Evolutionary conservation across 2,329 filamentous ascomycete species (phyloP).

Genomic region (Ophiostoma montium): DNA sequence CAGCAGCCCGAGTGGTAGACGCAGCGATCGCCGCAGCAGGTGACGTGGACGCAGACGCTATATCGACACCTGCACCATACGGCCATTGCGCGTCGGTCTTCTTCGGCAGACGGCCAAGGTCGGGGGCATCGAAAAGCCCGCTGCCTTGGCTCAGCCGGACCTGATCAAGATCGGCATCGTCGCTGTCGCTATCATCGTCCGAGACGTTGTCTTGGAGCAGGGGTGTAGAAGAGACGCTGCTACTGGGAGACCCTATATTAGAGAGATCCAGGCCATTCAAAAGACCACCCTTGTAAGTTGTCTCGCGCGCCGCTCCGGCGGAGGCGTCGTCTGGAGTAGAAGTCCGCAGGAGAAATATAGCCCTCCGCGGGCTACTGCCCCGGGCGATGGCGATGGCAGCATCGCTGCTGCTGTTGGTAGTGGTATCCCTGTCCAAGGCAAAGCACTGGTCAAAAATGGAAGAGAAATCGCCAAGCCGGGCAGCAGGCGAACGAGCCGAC

Average conservation of each 20-base stretch:
- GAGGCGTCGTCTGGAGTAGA: not conserved
- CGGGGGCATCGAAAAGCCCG: too few relatives aligned
- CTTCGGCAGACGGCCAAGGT: not conserved
- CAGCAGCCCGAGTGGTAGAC: not conserved
- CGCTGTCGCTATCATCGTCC: not conserved
- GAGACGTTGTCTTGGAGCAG: conserved; percentile 1
- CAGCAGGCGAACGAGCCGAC: not conserved
- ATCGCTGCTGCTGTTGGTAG: not conserved
- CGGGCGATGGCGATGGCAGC: not conserved
- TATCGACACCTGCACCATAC: not conserved
- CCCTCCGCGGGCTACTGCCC: not conserved
- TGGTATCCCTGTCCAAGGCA: not conserved
- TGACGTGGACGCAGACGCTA: conserved; percentile 7
- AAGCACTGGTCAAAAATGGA: conserved; percentile 4
- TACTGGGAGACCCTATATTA: not conserved
- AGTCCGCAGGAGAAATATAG: not conserved
- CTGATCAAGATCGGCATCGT: not conserved
- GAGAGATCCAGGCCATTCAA: conserved; percentile 8
- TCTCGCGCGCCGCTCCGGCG: not conserved
- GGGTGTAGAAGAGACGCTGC: not conserved
- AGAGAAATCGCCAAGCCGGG: conserved; percentile 10
- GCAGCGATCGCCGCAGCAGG: not conserved
- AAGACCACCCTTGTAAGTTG: conserved; percentile 2
- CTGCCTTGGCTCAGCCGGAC: too few relatives aligned
- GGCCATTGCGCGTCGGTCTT: not conserved